A percentile compares a stretch with the other conserved stretches of the same genome.
phyloP scores from a whole-genome alignment of 345 rosid genomes.

The Eucalyptus decipiens region DNA sequence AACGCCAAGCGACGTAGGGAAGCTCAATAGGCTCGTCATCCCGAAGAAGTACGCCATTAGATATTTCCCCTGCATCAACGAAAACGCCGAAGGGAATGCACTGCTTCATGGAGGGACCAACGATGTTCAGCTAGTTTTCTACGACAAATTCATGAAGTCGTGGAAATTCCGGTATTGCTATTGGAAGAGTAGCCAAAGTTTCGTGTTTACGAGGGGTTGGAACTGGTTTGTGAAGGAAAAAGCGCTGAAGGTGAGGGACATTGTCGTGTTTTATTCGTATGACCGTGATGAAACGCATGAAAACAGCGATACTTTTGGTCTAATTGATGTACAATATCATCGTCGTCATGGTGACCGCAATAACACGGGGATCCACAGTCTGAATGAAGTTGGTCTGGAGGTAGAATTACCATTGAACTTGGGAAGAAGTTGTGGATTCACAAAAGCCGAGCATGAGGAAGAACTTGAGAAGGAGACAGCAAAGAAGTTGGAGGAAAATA shows the following conservation, averaged over 20 bases:
- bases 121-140: slow-evolving; percentile 38
- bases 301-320: background rate
- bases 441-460: background rate
- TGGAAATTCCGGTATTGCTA: slow-evolving; percentile 91
- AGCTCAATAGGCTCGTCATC: slow-evolving; percentile 78
- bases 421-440: background rate
- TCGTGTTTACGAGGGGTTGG: slow-evolving; percentile 88
- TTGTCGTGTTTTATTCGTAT: slow-evolving; percentile 30
- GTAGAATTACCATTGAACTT: background rate
- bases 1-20: slow-evolving; percentile 90
- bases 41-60: slow-evolving; percentile 46
- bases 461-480: background rate
- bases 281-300: background rate
- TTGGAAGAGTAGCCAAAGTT: slow-evolving; percentile 88
- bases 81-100: background rate
- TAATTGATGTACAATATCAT: background rate
- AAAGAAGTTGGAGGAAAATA: background rate
- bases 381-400: background rate
- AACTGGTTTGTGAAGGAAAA: slow-evolving; percentile 58
- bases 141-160: slow-evolving; percentile 43
- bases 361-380: background rate
- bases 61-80: slow-evolving; percentile 28
- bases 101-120: background rate
- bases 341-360: background rate
- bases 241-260: slow-evolving; percentile 41